Percentiles rank a stretch among this genome's conserved stretches.
Evolutionary conservation across 495 filamentous ascomycete species (phyloP).

Genomic region (Penicillium samsonianum): DNA sequence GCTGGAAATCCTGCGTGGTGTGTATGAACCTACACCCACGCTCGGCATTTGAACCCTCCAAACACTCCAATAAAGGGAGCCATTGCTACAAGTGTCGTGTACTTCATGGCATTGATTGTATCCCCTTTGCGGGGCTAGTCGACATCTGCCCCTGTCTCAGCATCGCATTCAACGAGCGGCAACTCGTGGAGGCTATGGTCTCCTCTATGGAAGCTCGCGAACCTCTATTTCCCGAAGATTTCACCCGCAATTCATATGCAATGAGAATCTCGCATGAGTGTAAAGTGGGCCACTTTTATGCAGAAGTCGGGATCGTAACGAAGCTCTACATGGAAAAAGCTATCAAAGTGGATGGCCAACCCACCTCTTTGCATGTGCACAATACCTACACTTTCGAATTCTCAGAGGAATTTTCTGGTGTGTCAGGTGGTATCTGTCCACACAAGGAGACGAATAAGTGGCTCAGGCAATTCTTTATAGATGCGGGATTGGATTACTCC

Average conservation of each 20-base stretch:
- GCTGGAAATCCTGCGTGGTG: background rate
- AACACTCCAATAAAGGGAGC: background rate
- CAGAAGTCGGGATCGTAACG: background rate
- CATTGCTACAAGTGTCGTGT: background rate
- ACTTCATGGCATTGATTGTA: background rate
- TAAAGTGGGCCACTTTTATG: background rate
- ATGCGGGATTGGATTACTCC: background rate
- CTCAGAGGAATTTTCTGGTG: background rate
- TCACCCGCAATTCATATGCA: too few relatives aligned
- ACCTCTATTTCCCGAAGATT: too few relatives aligned
- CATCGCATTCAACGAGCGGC: background rate
- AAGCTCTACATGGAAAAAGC: background rate
- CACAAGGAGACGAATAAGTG: background rate
- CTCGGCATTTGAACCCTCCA: background rate
- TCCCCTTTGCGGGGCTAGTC: background rate
- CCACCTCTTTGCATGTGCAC: background rate
- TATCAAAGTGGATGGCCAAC: too few relatives aligned
- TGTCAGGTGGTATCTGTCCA: background rate
- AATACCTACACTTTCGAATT: background rate
- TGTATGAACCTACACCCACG: background rate
- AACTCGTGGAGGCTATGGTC: background rate
- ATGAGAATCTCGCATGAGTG: background rate
- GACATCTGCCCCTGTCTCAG: background rate
- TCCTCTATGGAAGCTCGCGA: too few relatives aligned
- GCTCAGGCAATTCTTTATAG: background rate